These are phyloP conservation scores for Coemansia pectinata DNA, from an alignment of 192 early-diverging fungal species.

Conservation along the genomic window DNA sequence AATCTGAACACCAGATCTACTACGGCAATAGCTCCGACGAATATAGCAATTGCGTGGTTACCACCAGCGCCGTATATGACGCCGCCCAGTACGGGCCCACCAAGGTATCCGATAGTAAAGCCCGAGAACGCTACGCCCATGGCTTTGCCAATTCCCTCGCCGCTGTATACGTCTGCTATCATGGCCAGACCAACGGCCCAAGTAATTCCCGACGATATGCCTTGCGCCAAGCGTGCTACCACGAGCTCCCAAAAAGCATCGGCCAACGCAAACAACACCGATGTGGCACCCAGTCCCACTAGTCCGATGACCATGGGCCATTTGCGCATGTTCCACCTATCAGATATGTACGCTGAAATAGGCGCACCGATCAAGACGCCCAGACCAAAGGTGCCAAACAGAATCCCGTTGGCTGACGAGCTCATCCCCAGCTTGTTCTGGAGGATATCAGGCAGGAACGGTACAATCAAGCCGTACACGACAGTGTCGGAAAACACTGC, in stretches of 20 bases:
- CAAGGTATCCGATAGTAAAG: conserved; percentile 67
- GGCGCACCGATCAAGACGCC: conserved; percentile 67
- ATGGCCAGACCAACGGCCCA: conserved; percentile 74
- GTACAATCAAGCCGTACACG: conserved; percentile 73
- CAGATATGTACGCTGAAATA: conserved; percentile 70
- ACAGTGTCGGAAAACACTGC: conserved; percentile 68
- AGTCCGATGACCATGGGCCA: conserved; percentile 77
- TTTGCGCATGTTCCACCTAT: conserved; percentile 69
- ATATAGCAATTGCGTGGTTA: conserved; percentile 66
- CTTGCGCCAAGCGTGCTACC: conserved; percentile 69
- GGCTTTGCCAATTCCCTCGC: conserved; percentile 63
- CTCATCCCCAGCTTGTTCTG: conserved; percentile 60
- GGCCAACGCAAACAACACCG: conserved; percentile 64
- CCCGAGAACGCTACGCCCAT: conserved; percentile 73
- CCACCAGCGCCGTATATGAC: conserved; percentile 67
- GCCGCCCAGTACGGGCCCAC: conserved; percentile 70
- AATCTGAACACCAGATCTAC: conserved; percentile 64
- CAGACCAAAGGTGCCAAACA: conserved; percentile 72
- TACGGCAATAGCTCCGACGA: conserved; percentile 62
- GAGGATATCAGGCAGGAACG: conserved; percentile 68
- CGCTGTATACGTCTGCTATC: conserved; percentile 70
- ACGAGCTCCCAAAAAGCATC: conserved; percentile 67
- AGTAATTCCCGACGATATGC: conserved; percentile 70
- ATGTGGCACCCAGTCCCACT: conserved; percentile 63
- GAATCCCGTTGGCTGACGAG: conserved; percentile 62